phyloP scores from a whole-genome alignment of 1,139 yeast species.

The Yamadazyma songkhlaensis region DNA sequence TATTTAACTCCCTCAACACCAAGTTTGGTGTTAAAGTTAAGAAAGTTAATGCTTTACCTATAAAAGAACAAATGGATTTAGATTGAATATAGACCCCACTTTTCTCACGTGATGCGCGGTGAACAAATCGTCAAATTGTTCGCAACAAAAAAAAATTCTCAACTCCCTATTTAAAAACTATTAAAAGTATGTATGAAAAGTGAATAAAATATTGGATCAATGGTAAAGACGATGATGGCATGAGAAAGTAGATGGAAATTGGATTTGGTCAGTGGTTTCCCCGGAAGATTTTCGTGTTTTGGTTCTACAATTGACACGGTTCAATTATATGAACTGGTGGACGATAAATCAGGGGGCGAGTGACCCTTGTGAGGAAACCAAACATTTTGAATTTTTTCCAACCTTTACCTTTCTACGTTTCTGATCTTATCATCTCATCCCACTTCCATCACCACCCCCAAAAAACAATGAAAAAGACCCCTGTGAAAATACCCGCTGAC shows the following conservation, averaged over 20 bases:
- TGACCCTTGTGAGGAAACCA: conserved; percentile 1
- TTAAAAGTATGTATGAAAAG: conserved; percentile 1
- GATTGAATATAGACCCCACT: conserved; percentile 12
- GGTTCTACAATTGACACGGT: neutral
- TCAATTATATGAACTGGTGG: neutral
- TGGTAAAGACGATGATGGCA: neutral
- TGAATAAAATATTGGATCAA: neutral
- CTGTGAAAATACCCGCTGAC: too few species aligned
- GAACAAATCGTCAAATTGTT: neutral
- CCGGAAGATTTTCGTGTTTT: neutral
- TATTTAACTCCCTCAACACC: conserved; percentile 60
- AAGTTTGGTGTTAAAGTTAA: conserved; percentile 65
- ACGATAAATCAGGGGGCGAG: neutral
- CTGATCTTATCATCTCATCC: too few species aligned
- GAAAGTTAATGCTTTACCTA: conserved; percentile 49
- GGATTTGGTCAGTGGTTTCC: too few species aligned
- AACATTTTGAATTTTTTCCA: neutral
- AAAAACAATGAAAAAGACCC: too few species aligned
- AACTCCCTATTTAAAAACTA: conserved; percentile 2
- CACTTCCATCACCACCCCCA: too few species aligned
- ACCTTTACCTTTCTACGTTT: too few species aligned
- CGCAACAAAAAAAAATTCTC: conserved; percentile 2
- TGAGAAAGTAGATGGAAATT: too few species aligned
- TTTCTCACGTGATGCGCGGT: neutral
- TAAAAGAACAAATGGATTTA: conserved; percentile 15